Percentiles rank a stretch among this genome's conserved stretches.
Conservation (phyloP, 2,329 filamentous ascomycete genomes). For the Calonectria pteridis region DNA sequence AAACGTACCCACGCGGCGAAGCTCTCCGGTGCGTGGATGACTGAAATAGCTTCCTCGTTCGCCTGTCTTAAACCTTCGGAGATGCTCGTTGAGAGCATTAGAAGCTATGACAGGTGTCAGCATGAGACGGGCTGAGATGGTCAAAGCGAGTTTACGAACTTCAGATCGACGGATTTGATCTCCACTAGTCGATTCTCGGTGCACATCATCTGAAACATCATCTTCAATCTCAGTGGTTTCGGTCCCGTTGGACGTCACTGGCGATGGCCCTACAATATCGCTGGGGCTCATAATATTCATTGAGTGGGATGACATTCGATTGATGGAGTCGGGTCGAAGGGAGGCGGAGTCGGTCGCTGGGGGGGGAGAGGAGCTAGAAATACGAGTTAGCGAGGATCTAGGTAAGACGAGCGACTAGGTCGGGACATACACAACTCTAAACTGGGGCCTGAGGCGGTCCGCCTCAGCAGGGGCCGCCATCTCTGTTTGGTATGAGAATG, state of each 20-base stretch:
- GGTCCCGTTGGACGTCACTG: constrained; percentile 87
- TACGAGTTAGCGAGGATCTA: constrained; percentile 25
- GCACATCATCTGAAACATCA: constrained; percentile 74
- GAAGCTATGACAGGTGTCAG: constrained; percentile 51
- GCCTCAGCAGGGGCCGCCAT: constrained; percentile 69
- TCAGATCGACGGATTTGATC: constrained; percentile 44
- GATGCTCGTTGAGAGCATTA: constrained; percentile 69
- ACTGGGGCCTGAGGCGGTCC: constrained; percentile 61
- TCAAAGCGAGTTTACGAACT: constrained; percentile 38
- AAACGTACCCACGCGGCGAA: constrained; percentile 81
- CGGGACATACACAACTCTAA: constrained; percentile 64
- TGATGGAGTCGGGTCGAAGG: constrained; percentile 65
- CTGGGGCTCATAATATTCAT: constrained; percentile 73
- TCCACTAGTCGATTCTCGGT: constrained; percentile 39
- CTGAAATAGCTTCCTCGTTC: constrained; percentile 85
- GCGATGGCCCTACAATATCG: constrained; percentile 83
- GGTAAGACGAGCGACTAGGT: neutral
- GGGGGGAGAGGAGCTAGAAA: constrained; percentile 52
- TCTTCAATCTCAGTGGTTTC: constrained; percentile 88
- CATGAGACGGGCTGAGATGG: neutral
- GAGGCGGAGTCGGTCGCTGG: constrained; percentile 58
- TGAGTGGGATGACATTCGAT: constrained; percentile 60
- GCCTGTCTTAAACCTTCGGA: constrained; percentile 68
- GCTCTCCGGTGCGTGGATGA: constrained; percentile 89
- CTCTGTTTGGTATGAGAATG: constrained; percentile 59